Evolutionary conservation across 768 basidiomycete genomes (phyloP), one percentile per base, ranked within the genome.

Genomic region (Termitomyces bulborhizus): DNA sequence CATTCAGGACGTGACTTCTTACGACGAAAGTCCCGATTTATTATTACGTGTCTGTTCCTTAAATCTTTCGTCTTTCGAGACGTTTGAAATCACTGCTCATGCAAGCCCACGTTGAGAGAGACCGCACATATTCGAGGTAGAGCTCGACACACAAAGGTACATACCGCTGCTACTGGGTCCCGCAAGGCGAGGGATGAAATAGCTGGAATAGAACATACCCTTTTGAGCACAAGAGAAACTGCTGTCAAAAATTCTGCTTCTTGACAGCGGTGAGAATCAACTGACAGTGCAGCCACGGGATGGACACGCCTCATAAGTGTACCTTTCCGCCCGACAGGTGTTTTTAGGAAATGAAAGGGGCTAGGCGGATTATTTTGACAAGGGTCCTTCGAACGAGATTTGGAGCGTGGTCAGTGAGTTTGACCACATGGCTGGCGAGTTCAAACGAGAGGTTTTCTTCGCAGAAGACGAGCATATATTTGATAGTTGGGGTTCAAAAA

Each of bases 231-330:
- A 43, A 43, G 42, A 37, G 36, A 16, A 39, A 24, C 36, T 50
- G 48, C 48, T 50, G 48, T 39, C 37, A 50, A 50, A 39, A n/a
- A 29, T 50, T 50, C n/a, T n/a, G n/a, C n/a, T n/a, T n/a, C 48
- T 39, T 50, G 36, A 39, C 48, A 50, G 26, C 11, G 48, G 48
- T 29, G 48, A 39, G 37, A 39, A 50, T 27, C 37, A 27, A 16
- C 12, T n/a, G 36, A 21, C 34, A 36, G 44, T 29, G 6, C 4
- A 29, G 26, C 21, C 41, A 12, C 21, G 4, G 16, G 6, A 12
- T 8, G 11, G 16, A 36, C 48, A 50, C 15, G 24, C 16, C n/a
- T 37, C 16, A 26, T 16, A 5, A 34, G 34, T 34, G 34, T 37
- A 37, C 36, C 15, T 5, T 37, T 6, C 6, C 24, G 15, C 36